These are phyloP conservation scores for Apiospora phragmitis DNA, from an alignment of 2,329 filamentous ascomycete genomes.

Conservation along the genomic window DNA sequence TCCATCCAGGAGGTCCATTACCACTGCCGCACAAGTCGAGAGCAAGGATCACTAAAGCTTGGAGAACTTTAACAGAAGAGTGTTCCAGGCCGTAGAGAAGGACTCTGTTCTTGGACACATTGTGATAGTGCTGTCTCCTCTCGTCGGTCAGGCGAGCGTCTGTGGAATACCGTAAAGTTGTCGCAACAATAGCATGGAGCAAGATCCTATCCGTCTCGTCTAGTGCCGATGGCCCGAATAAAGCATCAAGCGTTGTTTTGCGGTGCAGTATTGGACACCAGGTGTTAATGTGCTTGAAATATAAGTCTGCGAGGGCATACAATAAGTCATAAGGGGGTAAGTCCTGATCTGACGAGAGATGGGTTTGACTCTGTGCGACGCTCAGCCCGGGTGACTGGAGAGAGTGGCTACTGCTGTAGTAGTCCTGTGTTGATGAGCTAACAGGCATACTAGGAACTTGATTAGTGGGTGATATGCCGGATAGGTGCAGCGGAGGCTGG, in stretches of 20 bases:
- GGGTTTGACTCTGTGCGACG: slow-evolving; percentile 49
- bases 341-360: slow-evolving; percentile 59
- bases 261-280: slow-evolving; percentile 92
- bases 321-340: slow-evolving; percentile 74
- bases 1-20: slow-evolving; percentile 91
- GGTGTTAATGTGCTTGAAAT: slow-evolving; percentile 78
- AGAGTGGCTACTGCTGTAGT: slow-evolving; percentile 45
- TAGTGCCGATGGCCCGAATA: slow-evolving; percentile 75
- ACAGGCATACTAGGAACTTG: slow-evolving; percentile 37
- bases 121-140: slow-evolving; percentile 73
- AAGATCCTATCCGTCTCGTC: slow-evolving; percentile 82
- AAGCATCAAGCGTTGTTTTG: slow-evolving; percentile 74
- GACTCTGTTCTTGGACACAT: slow-evolving; percentile 81
- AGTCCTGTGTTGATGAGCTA: slow-evolving; percentile 48
- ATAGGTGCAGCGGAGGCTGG: slow-evolving; percentile 43
- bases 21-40: slow-evolving; percentile 83
- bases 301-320: slow-evolving; percentile 72
- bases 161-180: slow-evolving; percentile 79
- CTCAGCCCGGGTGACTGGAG: slow-evolving; percentile 60
- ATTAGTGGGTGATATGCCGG: slow-evolving; percentile 40
- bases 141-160: slow-evolving; percentile 74
- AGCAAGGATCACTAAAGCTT: slow-evolving; percentile 84
- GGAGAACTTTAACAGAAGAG: slow-evolving; percentile 83
- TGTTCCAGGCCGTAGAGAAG: slow-evolving; percentile 86
- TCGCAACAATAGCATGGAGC: slow-evolving; percentile 85